These are phyloP conservation scores for Puccinia hordei DNA, from an alignment of 1,284 basidiomycete species.

Conservation along the genomic window DNA sequence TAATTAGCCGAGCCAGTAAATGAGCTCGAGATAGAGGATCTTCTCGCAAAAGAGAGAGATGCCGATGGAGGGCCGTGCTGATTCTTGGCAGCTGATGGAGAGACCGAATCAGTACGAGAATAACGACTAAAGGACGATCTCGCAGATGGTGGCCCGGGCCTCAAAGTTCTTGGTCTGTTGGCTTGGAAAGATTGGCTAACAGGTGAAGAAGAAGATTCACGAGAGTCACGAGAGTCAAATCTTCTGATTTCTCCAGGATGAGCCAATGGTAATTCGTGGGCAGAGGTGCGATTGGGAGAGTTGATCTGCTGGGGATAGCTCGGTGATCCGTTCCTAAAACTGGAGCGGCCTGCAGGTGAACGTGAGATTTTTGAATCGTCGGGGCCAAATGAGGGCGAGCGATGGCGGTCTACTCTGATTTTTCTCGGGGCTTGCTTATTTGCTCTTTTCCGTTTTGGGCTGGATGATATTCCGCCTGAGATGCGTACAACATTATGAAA, in stretches of 20 bases:
- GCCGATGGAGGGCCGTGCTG: neutral
- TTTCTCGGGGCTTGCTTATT: neutral
- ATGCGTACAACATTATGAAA: conserved; percentile 44
- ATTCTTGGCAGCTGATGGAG: neutral
- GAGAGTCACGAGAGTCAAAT: neutral
- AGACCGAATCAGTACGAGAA: conserved; percentile 20
- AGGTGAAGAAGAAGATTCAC: conserved; percentile 18
- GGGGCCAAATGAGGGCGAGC: neutral
- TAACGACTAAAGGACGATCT: conserved; percentile 17
- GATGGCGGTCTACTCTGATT: neutral
- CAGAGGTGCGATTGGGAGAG: neutral
- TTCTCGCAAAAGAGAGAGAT: neutral
- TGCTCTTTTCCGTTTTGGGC: conserved; percentile 30
- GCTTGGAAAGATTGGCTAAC: conserved; percentile 10
- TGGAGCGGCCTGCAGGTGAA: conserved; percentile 1
- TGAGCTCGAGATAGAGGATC: conserved; percentile 23
- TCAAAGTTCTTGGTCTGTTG: neutral
- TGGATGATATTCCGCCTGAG: conserved; percentile 38
- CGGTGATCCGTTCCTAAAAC: neutral
- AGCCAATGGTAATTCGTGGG: neutral
- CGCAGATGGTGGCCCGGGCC: conserved; percentile 17
- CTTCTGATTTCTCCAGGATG: neutral
- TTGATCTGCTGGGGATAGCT: neutral
- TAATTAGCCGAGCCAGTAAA: conserved; percentile 4
- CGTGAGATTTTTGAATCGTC: neutral